Evolutionary conservation across 768 basidiomycete species (phyloP).

Genomic region (Pseudohyphozyma bogoriensis): DNA sequence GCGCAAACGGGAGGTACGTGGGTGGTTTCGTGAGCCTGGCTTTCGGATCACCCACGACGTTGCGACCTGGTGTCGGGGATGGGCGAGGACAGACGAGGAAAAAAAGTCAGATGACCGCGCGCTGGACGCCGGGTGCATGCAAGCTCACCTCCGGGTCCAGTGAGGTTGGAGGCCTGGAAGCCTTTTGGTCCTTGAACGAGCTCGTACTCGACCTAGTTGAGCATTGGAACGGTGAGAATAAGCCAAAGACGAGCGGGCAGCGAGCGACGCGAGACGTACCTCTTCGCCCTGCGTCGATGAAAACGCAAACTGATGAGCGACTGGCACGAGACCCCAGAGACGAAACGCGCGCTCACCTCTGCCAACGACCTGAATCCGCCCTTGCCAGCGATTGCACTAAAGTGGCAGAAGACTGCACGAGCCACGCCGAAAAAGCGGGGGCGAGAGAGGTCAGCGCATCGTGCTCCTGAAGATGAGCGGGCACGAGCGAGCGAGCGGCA

Average conservation of each 20-base stretch:
- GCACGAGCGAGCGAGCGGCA: background rate
- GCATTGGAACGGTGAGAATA: background rate
- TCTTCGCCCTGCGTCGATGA: background rate
- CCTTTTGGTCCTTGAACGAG: conserved; percentile 33
- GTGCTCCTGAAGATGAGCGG: too few relatives aligned
- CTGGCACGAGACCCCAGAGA: too few relatives aligned
- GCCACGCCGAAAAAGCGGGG: too few relatives aligned
- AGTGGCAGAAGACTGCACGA: conserved; percentile 33
- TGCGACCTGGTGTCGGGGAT: background rate
- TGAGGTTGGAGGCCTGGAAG: conserved; percentile 33
- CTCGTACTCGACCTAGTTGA: conserved; percentile 32
- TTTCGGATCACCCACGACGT: conserved; percentile 21
- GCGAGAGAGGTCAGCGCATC: background rate
- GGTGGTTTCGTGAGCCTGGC: conserved; percentile 22
- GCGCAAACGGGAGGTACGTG: conserved; percentile 24
- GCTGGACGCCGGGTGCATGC: background rate
- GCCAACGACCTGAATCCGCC: conserved; percentile 32
- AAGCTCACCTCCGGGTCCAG: conserved; percentile 29
- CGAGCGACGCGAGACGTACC: background rate
- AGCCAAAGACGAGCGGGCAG: too few relatives aligned
- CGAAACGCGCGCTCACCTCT: conserved; percentile 20
- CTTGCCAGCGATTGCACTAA: conserved; percentile 31
- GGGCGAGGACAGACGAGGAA: background rate
- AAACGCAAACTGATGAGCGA: background rate
- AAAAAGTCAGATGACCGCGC: background rate